phyloP scores from a whole-genome alignment of 2,329 filamentous ascomycete genomes.

The Epichloe brachyelytri region DNA sequence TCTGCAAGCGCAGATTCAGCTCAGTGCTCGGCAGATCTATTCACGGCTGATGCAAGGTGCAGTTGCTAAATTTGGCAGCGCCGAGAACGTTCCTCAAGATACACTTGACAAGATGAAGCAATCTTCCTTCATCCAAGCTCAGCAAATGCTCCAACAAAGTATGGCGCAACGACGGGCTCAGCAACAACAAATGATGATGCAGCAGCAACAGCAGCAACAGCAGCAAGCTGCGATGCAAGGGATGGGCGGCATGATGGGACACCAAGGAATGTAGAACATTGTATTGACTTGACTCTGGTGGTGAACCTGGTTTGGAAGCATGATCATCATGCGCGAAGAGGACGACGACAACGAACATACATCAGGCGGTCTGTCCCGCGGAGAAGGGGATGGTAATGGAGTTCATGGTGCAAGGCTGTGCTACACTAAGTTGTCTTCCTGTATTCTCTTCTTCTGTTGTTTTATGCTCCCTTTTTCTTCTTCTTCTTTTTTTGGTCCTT shows the following conservation, averaged over 20 bases:
- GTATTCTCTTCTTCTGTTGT: constrained; percentile 7
- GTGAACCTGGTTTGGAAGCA: not conserved
- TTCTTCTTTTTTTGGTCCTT: not conserved
- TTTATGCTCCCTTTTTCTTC: not conserved
- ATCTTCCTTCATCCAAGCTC: constrained; percentile 26
- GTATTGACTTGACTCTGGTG: not conserved
- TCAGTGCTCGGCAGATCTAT: constrained; percentile 25
- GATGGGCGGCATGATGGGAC: constrained; percentile 42
- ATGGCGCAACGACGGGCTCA: constrained; percentile 18
- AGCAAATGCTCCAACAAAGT: constrained; percentile 19
- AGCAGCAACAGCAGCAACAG: constrained; percentile 24
- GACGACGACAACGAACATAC: not conserved
- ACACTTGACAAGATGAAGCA: constrained; percentile 31
- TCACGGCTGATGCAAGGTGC: constrained; percentile 22
- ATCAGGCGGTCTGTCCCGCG: not conserved
- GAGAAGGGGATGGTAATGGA: not conserved
- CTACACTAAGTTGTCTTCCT: not conserved
- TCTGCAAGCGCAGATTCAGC: constrained; percentile 21
- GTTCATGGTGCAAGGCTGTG: constrained; percentile 1
- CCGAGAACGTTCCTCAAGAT: constrained; percentile 33
- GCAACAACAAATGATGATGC: constrained; percentile 23
- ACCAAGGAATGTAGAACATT: constrained; percentile 31
- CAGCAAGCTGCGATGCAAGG: constrained; percentile 32
- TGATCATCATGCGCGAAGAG: not conserved
- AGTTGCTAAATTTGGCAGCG: constrained; percentile 25